Evolutionary conservation across 805 yeast genomes (phyloP), one percentile per base, ranked within the genome.

Genomic region (Gaillardinia entomophila): DNA sequence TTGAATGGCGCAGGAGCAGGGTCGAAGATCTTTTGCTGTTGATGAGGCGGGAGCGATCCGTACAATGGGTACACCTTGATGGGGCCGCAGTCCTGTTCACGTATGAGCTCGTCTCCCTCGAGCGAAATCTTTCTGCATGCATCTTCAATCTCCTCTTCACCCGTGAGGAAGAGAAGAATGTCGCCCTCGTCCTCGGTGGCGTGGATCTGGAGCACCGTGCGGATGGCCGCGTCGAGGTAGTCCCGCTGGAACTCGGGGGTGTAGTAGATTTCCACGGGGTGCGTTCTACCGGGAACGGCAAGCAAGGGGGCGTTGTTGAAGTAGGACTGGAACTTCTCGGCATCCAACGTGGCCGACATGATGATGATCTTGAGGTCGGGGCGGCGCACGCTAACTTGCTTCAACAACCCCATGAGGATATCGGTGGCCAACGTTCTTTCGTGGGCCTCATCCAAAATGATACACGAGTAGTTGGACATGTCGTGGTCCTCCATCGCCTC

Each of bases 331-430:
- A 89, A 90, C 67, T 90, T 92, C 57, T 88, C 92, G 3, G 97
- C 97, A 64, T 90, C 97, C 55, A 90, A 71, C 2, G 98, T 92
- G 41, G 97, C 98, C 47, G 97, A 88, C 97, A 90, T 90, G 55
- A 90, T 79, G 42, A 90, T 88, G 46, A 90, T 74, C 57, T 92
- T 92, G 51, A 90, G 71, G 51, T 90, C 97, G 14, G 86, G 80
- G 59, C 97, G 76, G 58, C 94, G 74, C 23, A 58, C 46, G 18
- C 86, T 74, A 28, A 90, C 80, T 53, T 88, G 85, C 57, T 90
- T 90, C 49, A 90, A 62, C 40, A 90, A 66, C 40, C 97, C 97
- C 97, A 90, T 90, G 45, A 90, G 66, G 38, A 90, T 90, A 73
- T 90, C 98, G 0, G 98, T 90, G 23, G 97, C 87, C 48, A 90